A percentile compares a stretch with the other conserved stretches of the same genome.
These are phyloP conservation scores for Jacaranda mimosifolia DNA, from an alignment of 257 asterid genomes.

Conservation along the genomic window DNA sequence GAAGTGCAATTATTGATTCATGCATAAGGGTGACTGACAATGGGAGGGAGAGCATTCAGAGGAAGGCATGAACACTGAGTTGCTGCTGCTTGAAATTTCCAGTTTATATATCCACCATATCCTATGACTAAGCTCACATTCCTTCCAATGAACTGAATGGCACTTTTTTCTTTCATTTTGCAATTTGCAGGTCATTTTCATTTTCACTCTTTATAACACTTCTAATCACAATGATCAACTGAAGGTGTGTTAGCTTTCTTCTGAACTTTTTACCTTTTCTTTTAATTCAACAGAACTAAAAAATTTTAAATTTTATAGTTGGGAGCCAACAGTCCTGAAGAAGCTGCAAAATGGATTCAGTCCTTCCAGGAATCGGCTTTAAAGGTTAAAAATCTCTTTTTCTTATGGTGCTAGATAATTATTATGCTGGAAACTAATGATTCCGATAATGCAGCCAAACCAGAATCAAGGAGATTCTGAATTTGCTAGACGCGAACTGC, in stretches of 20 bases:
- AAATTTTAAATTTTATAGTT: constrained; percentile 55
- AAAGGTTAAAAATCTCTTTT: constrained; percentile 60
- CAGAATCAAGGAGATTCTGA: constrained; percentile 59
- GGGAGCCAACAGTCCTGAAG: constrained; percentile 87
- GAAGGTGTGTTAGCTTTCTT: constrained; percentile 62
- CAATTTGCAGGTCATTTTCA: constrained; percentile 74
- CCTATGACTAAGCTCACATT: background rate
- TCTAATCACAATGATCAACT: constrained; percentile 81
- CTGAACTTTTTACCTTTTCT: constrained; percentile 27
- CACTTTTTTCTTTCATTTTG: constrained; percentile 34
- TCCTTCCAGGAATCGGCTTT: constrained; percentile 83
- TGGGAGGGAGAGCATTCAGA: constrained; percentile 80
- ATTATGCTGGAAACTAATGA: constrained; percentile 47
- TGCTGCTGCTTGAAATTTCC: constrained; percentile 20
- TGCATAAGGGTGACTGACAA: constrained; percentile 85
- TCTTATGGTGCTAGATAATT: constrained; percentile 29
- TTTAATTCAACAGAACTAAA: constrained; percentile 32
- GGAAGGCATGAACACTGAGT: constrained; percentile 58
- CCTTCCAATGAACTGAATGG: constrained; percentile 29
- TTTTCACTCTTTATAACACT: constrained; percentile 82
- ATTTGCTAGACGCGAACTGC: constrained; percentile 51
- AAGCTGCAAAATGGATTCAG: constrained; percentile 79
- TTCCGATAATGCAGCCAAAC: constrained; percentile 64
- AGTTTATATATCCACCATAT: background rate
- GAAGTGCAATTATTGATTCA: constrained; percentile 92